phyloP scores from a whole-genome alignment of 768 basidiomycete species.

The Trametes meyenii region DNA sequence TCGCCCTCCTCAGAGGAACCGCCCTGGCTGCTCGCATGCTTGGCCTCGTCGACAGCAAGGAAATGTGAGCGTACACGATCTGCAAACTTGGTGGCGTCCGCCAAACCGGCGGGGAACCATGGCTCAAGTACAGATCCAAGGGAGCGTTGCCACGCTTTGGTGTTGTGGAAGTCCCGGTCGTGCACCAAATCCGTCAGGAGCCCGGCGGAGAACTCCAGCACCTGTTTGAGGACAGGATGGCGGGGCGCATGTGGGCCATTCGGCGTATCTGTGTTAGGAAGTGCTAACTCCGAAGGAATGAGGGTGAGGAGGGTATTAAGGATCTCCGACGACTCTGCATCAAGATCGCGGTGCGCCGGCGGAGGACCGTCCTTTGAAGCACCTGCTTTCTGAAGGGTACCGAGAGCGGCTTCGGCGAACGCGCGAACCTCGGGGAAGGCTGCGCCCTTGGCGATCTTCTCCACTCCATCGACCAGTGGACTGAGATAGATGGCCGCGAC shows the following conservation, averaged over 20 bases:
- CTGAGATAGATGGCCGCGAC: conserved; percentile 90
- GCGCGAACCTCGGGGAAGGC: conserved; percentile 97
- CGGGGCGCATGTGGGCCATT: conserved; percentile 57
- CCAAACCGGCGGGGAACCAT: conserved; percentile 58
- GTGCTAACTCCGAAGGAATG: conserved; percentile 53
- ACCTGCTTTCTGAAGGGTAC: conserved; percentile 80
- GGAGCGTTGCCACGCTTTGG: conserved; percentile 65
- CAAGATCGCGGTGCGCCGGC: conserved; percentile 69
- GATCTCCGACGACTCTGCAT: conserved; percentile 59
- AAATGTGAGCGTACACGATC: conserved; percentile 74
- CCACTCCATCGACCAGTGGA: conserved; percentile 85
- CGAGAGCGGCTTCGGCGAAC: conserved; percentile 83
- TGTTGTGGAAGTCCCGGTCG: conserved; percentile 56
- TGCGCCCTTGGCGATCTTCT: conserved; percentile 86
- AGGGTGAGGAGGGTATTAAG: conserved; percentile 59
- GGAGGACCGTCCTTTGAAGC: conserved; percentile 76
- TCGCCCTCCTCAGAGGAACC: conserved; percentile 74
- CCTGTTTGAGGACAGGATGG: conserved; percentile 58
- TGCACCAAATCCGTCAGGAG: conserved; percentile 79
- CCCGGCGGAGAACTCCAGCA: conserved; percentile 72
- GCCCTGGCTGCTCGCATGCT: conserved; percentile 47
- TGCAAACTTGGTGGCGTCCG: conserved; percentile 52
- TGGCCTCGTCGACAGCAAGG: conserved; percentile 76
- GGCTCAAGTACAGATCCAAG: conserved; percentile 70
- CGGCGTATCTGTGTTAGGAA: conserved; percentile 43